Percentiles rank a stretch among this genome's conserved stretches.
phyloP scores from a whole-genome alignment of 2,329 filamentous ascomycete genomes.

The Penicillium sp. region DNA sequence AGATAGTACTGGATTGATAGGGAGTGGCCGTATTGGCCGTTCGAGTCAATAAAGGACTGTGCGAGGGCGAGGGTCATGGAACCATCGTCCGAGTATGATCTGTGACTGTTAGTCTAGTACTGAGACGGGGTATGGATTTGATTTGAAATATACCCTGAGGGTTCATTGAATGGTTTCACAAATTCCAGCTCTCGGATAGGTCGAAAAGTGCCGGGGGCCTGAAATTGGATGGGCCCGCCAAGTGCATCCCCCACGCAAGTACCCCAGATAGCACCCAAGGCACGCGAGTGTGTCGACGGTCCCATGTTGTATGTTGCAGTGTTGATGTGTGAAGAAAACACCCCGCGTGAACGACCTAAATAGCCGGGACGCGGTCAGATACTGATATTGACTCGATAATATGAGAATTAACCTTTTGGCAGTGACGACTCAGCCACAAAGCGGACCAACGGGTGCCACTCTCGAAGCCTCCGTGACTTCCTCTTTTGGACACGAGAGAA shows the following conservation, averaged over 20 bases:
- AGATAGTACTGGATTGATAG: slow-evolving; percentile 40
- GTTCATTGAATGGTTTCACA: slow-evolving; percentile 38
- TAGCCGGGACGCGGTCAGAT: not conserved
- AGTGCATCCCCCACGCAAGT: slow-evolving; percentile 48
- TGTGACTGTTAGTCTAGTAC: slow-evolving; percentile 6
- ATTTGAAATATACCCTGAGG: slow-evolving; percentile 32
- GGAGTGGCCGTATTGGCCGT: slow-evolving; percentile 32
- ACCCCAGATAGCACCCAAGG: slow-evolving; percentile 39
- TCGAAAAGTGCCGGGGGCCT: slow-evolving; percentile 36
- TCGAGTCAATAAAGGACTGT: slow-evolving; percentile 38
- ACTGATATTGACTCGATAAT: not conserved
- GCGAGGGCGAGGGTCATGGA: slow-evolving; percentile 48
- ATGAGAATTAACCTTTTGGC: not conserved
- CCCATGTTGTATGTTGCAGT: not conserved
- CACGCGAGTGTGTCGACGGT: slow-evolving; percentile 4
- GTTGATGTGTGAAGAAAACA: not conserved
- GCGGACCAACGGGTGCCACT: not conserved
- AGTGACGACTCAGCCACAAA: not conserved
- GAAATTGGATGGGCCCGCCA: slow-evolving; percentile 47
- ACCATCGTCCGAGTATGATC: slow-evolving; percentile 47
- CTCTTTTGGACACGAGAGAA: not conserved
- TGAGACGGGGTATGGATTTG: not conserved
- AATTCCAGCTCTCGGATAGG: slow-evolving; percentile 34
- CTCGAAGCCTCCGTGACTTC: not conserved
- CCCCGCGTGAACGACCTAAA: not conserved